These are phyloP conservation scores for Cordyceps militaris DNA, from an alignment of 2,329 filamentous ascomycete genomes.

Conservation along the genomic window DNA sequence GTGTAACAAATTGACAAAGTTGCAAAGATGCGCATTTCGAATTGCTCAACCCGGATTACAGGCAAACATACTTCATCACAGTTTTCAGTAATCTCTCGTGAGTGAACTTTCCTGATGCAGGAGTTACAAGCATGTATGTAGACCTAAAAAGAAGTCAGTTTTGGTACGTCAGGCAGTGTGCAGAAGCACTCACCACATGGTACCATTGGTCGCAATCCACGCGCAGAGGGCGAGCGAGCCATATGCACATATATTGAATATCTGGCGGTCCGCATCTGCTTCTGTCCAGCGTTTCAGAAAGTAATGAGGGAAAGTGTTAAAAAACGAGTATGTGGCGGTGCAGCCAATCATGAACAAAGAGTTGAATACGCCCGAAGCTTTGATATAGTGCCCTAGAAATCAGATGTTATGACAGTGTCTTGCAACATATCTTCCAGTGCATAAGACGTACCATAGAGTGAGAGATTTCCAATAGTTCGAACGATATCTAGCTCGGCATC, in stretches of 20 bases:
- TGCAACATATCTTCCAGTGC: no score
- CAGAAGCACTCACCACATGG: constrained; percentile 12
- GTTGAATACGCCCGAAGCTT: constrained; percentile 21
- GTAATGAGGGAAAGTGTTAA: constrained; percentile 30
- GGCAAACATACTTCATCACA: neutral
- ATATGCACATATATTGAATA: no score
- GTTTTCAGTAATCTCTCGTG: neutral
- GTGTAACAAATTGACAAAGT: no score
- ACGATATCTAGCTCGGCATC: no score
- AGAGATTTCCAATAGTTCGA: constrained; percentile 27
- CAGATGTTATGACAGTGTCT: no score
- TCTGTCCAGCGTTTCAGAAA: constrained; percentile 36
- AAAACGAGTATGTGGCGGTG: constrained; percentile 25
- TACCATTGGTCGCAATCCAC: constrained; percentile 21
- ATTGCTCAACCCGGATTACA: no score
- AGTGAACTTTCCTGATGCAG: neutral
- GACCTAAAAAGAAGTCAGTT: neutral
- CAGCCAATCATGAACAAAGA: constrained; percentile 21
- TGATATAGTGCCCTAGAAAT: constrained; percentile 30
- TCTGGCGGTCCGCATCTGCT: no score
- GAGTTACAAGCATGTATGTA: neutral
- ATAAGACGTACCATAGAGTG: no score
- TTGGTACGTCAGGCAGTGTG: neutral
- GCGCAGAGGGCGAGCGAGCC: constrained; percentile 28
- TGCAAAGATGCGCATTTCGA: no score